These are phyloP conservation scores for Pterula multifida DNA, from an alignment of 1,284 basidiomycete genomes.

Conservation along the genomic window DNA sequence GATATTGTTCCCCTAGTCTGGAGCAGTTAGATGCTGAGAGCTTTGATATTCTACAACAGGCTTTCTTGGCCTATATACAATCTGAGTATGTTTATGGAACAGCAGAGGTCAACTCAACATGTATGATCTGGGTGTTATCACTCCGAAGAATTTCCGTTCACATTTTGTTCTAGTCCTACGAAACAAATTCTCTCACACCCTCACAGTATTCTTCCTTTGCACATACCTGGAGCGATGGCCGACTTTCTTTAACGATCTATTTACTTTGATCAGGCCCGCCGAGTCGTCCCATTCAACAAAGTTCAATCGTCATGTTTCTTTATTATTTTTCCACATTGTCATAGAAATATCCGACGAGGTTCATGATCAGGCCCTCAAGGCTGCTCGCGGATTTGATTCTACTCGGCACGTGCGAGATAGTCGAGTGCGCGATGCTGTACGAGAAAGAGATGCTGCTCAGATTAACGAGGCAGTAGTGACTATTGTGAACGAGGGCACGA, in stretches of 20 bases:
- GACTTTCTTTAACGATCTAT: constrained; percentile 69
- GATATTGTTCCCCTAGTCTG: constrained; percentile 31
- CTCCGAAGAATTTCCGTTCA: constrained; percentile 8
- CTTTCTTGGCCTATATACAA: constrained; percentile 63
- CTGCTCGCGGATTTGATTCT: constrained; percentile 60
- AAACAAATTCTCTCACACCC: constrained; percentile 98
- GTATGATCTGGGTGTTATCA: constrained; percentile 31
- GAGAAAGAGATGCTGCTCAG: constrained; percentile 76
- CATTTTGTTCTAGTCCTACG: constrained; percentile 50
- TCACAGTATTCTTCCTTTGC: constrained; percentile 89
- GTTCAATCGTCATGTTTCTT: constrained; percentile 71
- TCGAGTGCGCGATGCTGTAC: constrained; percentile 79
- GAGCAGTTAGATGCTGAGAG: constrained; percentile 58
- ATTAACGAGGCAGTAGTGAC: constrained; percentile 85
- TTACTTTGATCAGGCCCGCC: constrained; percentile 56
- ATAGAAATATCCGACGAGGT: constrained; percentile 90
- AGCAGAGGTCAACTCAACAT: constrained; percentile 62
- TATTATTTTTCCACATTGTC: constrained; percentile 80
- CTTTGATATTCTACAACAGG: constrained; percentile 58
- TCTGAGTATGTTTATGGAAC: constrained; percentile 69
- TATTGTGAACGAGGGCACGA: constrained; percentile 69
- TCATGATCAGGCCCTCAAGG: constrained; percentile 81
- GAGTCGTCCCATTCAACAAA: constrained; percentile 38
- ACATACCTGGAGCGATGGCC: constrained; percentile 81
- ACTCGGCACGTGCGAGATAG: constrained; percentile 71